phyloP scores from a whole-genome alignment of 2,329 filamentous ascomycete genomes.

The Aspergillus melleus region DNA sequence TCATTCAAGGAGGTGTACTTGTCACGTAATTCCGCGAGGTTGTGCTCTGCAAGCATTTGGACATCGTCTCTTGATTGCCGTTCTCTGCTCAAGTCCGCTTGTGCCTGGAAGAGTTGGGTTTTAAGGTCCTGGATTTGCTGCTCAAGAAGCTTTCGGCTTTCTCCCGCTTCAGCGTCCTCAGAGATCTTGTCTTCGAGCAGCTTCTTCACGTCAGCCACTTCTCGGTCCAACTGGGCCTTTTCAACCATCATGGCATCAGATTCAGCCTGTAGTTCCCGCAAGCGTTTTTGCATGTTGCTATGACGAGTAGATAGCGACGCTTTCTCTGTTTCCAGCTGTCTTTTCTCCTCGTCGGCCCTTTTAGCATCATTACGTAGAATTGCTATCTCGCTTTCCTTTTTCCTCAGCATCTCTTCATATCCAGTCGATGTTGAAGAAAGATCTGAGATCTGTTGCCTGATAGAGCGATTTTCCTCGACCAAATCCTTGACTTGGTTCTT shows the following conservation, averaged over 20 bases:
- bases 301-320: conserved; percentile 70
- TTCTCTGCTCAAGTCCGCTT: conserved; percentile 86
- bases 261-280: conserved; percentile 85
- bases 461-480: conserved; percentile 73
- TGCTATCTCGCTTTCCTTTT: conserved; percentile 90
- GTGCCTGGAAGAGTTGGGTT: conserved; percentile 76
- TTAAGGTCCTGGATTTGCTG: conserved; percentile 86
- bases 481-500: conserved; percentile 76
- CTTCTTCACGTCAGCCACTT: conserved; percentile 83
- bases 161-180: conserved; percentile 80
- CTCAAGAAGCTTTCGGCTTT: conserved; percentile 80
- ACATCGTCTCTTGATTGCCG: conserved; percentile 93
- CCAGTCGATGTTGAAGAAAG: conserved; percentile 89
- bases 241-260: conserved; percentile 83
- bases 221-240: conserved; percentile 79
- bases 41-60: conserved; percentile 85
- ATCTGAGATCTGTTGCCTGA: conserved; percentile 82
- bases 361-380: conserved; percentile 82
- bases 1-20: conserved; percentile 87
- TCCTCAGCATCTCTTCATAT: conserved; percentile 89
- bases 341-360: conserved; percentile 78
- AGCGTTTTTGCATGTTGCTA: conserved; percentile 71
- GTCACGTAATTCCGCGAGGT: conserved; percentile 75
- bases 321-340: conserved; percentile 76
- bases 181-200: conserved; percentile 85